Percentiles rank a stretch among this genome's conserved stretches.
Evolutionary conservation across 2,329 filamentous ascomycete species (phyloP).

Genomic region (Claviceps sorghi): DNA sequence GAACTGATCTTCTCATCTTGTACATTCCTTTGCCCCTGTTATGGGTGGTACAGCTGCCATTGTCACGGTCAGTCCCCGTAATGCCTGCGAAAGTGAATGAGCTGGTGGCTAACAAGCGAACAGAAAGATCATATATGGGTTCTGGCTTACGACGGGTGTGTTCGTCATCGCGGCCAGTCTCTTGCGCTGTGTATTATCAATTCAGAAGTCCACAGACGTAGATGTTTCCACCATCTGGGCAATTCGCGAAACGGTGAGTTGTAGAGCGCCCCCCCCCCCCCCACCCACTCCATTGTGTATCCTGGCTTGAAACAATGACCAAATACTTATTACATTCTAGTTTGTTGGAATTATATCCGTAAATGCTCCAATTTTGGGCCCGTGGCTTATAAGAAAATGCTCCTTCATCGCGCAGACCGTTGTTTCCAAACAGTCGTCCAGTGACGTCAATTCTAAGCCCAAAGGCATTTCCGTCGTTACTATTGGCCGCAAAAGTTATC

Average conservation of each 20-base stretch:
- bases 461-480: conserved; percentile 8
- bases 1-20: conserved; percentile 12
- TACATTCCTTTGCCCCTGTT: conserved; percentile 12
- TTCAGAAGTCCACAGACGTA: conserved; percentile 9
- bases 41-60: conserved; percentile 11
- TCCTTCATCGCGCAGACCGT: conserved; percentile 6
- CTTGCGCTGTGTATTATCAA: conserved; percentile 11
- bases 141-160: conserved; percentile 13
- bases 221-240: conserved; percentile 14
- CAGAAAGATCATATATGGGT: conserved; percentile 11
- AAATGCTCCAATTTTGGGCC: conserved; percentile 12
- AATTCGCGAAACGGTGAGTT: conserved; percentile 13
- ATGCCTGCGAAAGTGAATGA: neutral
- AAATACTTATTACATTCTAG: conserved; percentile 1
- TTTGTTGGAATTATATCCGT: conserved; percentile 13
- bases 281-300: neutral
- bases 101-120: neutral
- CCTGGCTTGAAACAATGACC: neutral
- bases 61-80: conserved; percentile 6
- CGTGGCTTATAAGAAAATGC: conserved; percentile 11
- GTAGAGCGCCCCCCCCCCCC: too few species aligned
- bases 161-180: conserved; percentile 14
- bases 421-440: conserved; percentile 2
- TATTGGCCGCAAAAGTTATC: conserved; percentile 9
- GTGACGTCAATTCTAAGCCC: neutral